Conservation (phyloP, 306 rosid genomes). For the Ceratonia siliqua region DNA sequence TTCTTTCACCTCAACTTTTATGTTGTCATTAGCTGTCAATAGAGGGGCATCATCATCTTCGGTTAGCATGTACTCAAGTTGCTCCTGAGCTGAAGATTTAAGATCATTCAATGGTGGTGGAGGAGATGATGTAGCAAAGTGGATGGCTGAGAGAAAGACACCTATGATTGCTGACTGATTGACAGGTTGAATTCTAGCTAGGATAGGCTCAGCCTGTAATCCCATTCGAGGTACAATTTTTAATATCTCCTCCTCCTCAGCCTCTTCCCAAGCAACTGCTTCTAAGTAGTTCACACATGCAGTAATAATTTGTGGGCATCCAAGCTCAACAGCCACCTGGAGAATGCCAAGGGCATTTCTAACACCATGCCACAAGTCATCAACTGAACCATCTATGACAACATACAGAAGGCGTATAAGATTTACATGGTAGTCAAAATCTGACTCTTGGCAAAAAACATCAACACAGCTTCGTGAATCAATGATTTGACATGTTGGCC, state of each 20-base stretch:
- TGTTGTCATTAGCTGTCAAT: slow-evolving; percentile 60
- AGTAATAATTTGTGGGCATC: slow-evolving; percentile 63
- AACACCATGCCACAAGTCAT: slow-evolving; percentile 81
- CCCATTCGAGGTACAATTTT: slow-evolving; percentile 78
- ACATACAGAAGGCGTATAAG: slow-evolving; percentile 74
- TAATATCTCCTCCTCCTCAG: slow-evolving; percentile 92
- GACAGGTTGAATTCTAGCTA: slow-evolving; percentile 93
- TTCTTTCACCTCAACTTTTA: slow-evolving; percentile 68
- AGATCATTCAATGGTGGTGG: slow-evolving; percentile 61
- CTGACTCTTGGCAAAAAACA: slow-evolving; percentile 71
- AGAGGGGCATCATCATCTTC: slow-evolving; percentile 92
- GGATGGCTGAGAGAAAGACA: slow-evolving; percentile 70
- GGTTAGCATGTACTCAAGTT: slow-evolving; percentile 90
- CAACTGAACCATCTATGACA: slow-evolving; percentile 54
- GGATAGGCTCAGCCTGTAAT: slow-evolving; percentile 65
- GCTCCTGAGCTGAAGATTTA: slow-evolving; percentile 89
- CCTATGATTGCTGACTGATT: slow-evolving; percentile 52
- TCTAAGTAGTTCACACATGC: slow-evolving; percentile 85
- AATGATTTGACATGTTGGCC: slow-evolving; percentile 95
- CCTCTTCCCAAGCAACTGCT: slow-evolving; percentile 94
- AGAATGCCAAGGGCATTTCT: slow-evolving; percentile 80
- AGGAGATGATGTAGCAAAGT: slow-evolving; percentile 80
- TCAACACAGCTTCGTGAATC: slow-evolving; percentile 92
- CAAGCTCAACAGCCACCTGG: slow-evolving; percentile 77
- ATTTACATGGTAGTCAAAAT: slow-evolving; percentile 77